Conservation (phyloP, 441 rosid species). For the Euphorbia schlechtendalii region DNA sequence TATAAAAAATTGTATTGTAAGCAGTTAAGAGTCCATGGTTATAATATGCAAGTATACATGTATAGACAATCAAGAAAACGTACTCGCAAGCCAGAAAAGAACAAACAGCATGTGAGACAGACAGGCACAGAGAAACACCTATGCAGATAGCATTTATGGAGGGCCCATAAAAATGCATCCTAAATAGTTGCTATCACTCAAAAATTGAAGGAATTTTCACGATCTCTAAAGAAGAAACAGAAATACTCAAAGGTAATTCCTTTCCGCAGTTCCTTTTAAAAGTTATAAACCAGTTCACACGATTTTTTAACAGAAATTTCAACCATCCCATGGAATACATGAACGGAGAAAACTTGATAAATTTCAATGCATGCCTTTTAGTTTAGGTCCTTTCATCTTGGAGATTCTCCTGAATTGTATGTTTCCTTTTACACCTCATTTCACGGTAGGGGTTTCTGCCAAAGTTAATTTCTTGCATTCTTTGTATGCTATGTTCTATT, state of each 20-base stretch:
- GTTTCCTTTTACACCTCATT: not conserved
- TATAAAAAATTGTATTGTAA: not conserved
- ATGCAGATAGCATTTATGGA: not conserved
- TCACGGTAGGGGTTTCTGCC: not conserved
- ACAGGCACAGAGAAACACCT: too few relatives aligned
- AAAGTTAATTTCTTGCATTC: not conserved
- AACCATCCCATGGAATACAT: not conserved
- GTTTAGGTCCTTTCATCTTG: not conserved
- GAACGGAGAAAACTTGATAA: not conserved
- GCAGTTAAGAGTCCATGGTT: not conserved
- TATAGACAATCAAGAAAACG: not conserved
- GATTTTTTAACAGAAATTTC: not conserved
- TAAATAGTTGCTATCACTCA: not conserved
- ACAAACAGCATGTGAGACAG: not conserved
- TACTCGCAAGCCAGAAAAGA: not conserved
- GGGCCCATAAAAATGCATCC: not conserved
- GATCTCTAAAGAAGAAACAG: not conserved
- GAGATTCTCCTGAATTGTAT: not conserved
- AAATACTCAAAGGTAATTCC: slow-evolving; percentile 10
- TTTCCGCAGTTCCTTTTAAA: too few relatives aligned
- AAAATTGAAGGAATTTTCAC: not conserved
- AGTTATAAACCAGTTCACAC: slow-evolving; percentile 1
- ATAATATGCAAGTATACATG: not conserved
- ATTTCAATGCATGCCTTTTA: not conserved
- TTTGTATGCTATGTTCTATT: not conserved